Conservation (phyloP, 257 asterid genomes). For the Perilla frutescens region DNA sequence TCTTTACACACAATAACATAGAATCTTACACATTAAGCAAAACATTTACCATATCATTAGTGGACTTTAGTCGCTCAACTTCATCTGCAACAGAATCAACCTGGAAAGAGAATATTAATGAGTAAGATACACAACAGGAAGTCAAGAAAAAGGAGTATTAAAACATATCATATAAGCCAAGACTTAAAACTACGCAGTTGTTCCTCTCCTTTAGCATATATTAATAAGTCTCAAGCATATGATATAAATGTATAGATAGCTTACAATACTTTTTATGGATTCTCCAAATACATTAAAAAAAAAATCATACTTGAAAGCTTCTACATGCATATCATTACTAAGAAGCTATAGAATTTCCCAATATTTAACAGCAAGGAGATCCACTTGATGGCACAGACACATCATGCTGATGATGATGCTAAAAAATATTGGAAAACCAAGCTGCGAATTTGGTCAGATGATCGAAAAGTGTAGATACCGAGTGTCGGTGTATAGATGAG, state of each 20-base stretch:
- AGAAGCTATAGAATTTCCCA: neutral
- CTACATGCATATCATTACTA: neutral
- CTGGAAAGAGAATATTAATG: slow-evolving; percentile 45
- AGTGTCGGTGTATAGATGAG: neutral
- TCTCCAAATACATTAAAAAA: neutral
- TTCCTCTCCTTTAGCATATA: slow-evolving; percentile 1
- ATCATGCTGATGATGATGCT: neutral
- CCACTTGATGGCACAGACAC: neutral
- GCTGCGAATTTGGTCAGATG: neutral
- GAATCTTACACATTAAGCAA: neutral
- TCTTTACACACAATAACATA: neutral
- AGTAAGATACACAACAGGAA: slow-evolving; percentile 6
- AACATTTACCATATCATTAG: slow-evolving; percentile 72
- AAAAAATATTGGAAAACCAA: neutral
- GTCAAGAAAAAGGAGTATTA: slow-evolving; percentile 21
- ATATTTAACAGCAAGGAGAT: neutral
- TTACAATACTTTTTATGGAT: neutral
- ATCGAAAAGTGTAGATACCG: neutral
- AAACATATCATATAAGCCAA: neutral
- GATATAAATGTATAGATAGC: slow-evolving; percentile 8
- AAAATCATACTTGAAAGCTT: neutral
- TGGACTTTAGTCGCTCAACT: slow-evolving; percentile 77
- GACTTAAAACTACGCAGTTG: neutral
- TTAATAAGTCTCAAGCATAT: slow-evolving; percentile 7
- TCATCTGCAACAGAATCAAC: slow-evolving; percentile 94